Evolutionary conservation across 1,139 yeast species (phyloP), one percentile per base, ranked within the genome.

Genomic region (Meyerozyma sp.): DNA sequence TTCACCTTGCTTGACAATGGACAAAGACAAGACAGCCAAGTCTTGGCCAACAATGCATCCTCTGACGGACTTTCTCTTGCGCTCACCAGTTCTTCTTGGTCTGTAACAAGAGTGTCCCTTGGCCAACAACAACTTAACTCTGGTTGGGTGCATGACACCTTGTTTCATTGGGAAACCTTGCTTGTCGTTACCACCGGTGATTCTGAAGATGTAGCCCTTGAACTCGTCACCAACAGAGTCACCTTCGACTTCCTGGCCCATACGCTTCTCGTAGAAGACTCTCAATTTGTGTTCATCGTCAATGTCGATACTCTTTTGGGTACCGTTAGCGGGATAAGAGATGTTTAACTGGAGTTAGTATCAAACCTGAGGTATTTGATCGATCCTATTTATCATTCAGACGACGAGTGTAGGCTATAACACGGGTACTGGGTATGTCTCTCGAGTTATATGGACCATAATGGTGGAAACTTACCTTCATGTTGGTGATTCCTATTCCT

Each of bases 141-240:
- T 95, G 84, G 95, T 89, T 77, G 98, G 98, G 82, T 89, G 95
- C 84, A 93, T 81, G 59, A 93, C 98, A 84, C 97, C 97, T 81
- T 93, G 98, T 79, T 91, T 93, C 98, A 94, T 93, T 79, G 98
- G 98, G 96, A 93, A 94, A 82, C 98, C 98, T 82, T 93, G 98
- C 81, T 93, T 93, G 82, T 93, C 98, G 87, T 94, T 94, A 85
- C 98, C 98, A 72, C 98, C 98, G 63, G 98, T 79, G 76, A 93
- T 91, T 82, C 84, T 93, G 88, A 93, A 91, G 71, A 90, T 76
- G 91, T 93, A 93, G 68, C 98, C 98, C 79, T 90, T 91, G 94
- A 91, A 91, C 79, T 91, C 98, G 66, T 94, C 98, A 68, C 96
- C 95, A 65, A 93, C 86, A 58, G 89, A 77, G 79, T 93, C 98